Base-by-base conservation (phyloP, 1,284 basidiomycete genomes). In the Cryptococcus sp. region DNA sequence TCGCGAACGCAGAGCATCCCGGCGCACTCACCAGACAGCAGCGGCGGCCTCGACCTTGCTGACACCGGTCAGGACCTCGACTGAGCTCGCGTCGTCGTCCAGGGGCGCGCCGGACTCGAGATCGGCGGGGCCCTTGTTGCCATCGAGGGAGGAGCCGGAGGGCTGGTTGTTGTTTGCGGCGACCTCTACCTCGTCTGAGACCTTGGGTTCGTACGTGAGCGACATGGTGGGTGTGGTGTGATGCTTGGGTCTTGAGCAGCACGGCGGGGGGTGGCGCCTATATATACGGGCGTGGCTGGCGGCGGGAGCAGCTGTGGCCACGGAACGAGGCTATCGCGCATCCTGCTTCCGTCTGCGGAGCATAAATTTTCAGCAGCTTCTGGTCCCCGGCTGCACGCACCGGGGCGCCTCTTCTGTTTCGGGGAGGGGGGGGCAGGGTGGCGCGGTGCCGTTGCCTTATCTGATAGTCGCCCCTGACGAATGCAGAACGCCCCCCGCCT, bases 21-120 rank as follows among this genome's bases (percentile, higher is more conserved):
- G 9, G 8, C 2, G 33, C 4, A 63, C 66, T 53, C 36, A 70
- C 73, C 74, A 76, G n/a, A 72, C 71, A 23, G 70, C 68, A 40
- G 69, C 65, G 4, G 69, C 64, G n/a, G 71, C 71, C 61, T 76
- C 70, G 24, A 72, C 72, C 56, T 72, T 73, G 43, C 56, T 62
- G 11, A 70, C 72, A 37, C 74, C 74, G 13, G 62, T 60, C 36
- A 60, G 33, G 42, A 60, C 54, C 24, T 63, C 52, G 12, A 53
- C 56, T 3, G 55, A 54, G 12, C 55, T 53, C 4, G 23, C 23
- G 21, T 57, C 53, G 36, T 46, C 48, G 6, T 57, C 49, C 16
- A 55, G 52, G 18, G 54, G 42, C 37, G 48, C 36, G 23, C 36
- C 13, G 28, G 33, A 18, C 12, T 18, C 45, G 20, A 16, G 16